Conservation (phyloP, 2,329 filamentous ascomycete species). For the Dothistroma pini region DNA sequence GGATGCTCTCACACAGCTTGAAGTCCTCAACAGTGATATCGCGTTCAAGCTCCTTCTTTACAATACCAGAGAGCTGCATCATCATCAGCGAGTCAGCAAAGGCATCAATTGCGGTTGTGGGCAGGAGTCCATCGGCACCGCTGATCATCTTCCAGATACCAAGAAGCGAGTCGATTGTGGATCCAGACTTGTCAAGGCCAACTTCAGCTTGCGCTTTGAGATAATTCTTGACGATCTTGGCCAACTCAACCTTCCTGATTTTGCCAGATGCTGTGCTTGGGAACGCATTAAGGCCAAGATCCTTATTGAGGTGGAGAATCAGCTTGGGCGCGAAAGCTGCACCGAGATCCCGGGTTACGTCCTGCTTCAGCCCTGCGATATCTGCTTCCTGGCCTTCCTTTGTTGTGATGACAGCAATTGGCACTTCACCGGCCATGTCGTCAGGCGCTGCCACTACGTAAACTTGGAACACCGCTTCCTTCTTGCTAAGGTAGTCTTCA, state of each 20-base stretch:
- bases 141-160: conserved; percentile 34
- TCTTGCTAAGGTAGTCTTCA: conserved; percentile 37
- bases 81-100: conserved; percentile 36
- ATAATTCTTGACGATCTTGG: conserved; percentile 28
- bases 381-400: conserved; percentile 34
- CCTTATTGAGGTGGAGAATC: conserved; percentile 41
- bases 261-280: conserved; percentile 47
- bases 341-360: conserved; percentile 38
- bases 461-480: conserved; percentile 35
- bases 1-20: conserved; percentile 32
- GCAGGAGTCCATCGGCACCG: conserved; percentile 26
- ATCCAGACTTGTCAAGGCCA: conserved; percentile 27
- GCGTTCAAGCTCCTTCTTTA: conserved; percentile 32
- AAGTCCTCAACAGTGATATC: conserved; percentile 35
- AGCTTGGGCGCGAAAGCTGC: conserved; percentile 40
- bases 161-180: conserved; percentile 31
- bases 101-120: conserved; percentile 24
- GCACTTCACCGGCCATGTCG: conserved; percentile 47
- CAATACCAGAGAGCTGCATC: conserved; percentile 34
- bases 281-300: conserved; percentile 40
- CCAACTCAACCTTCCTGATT: conserved; percentile 42
- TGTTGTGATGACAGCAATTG: conserved; percentile 44
- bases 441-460: conserved; percentile 47
- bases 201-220: conserved; percentile 26
- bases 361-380: conserved; percentile 34